phyloP scores from a whole-genome alignment of 1,284 basidiomycete genomes.

The Cystobasidium pallidum region DNA sequence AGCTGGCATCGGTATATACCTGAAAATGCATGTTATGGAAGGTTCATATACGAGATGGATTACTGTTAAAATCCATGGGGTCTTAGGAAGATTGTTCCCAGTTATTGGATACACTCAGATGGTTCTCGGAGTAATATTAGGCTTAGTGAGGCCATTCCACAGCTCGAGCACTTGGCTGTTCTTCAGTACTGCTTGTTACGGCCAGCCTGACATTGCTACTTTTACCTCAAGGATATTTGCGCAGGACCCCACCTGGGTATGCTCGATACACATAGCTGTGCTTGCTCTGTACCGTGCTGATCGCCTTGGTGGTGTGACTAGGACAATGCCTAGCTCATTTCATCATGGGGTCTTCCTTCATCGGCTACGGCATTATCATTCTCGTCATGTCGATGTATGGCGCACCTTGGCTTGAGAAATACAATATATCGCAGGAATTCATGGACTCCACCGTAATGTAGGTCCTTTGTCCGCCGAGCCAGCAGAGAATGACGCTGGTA shows the following conservation, averaged over 20 bases:
- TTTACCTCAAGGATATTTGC: constrained; percentile 25
- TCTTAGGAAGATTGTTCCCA: constrained; percentile 83
- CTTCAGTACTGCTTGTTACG: background rate
- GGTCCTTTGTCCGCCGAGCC: too few relatives aligned
- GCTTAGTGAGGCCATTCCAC: constrained; percentile 22
- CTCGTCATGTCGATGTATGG: constrained; percentile 80
- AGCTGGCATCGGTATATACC: constrained; percentile 77
- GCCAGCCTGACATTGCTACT: background rate
- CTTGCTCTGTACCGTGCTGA: background rate
- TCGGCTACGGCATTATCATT: constrained; percentile 74
- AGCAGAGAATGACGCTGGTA: too few relatives aligned
- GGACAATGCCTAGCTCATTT: constrained; percentile 69
- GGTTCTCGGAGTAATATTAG: constrained; percentile 58
- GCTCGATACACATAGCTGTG: background rate
- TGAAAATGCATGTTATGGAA: constrained; percentile 90
- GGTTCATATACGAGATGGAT: constrained; percentile 69
- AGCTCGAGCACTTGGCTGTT: too few relatives aligned
- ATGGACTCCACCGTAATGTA: constrained; percentile 84
- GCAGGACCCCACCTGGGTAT: constrained; percentile 64
- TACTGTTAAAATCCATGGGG: constrained; percentile 72
- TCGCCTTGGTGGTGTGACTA: background rate
- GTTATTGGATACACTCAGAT: constrained; percentile 84
- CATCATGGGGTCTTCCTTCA: constrained; percentile 80
- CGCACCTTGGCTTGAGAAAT: constrained; percentile 72
- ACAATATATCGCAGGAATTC: constrained; percentile 71